These are phyloP conservation scores for Fusarium sp. DNA, from an alignment of 2,329 filamentous ascomycete species.

Conservation along the genomic window DNA sequence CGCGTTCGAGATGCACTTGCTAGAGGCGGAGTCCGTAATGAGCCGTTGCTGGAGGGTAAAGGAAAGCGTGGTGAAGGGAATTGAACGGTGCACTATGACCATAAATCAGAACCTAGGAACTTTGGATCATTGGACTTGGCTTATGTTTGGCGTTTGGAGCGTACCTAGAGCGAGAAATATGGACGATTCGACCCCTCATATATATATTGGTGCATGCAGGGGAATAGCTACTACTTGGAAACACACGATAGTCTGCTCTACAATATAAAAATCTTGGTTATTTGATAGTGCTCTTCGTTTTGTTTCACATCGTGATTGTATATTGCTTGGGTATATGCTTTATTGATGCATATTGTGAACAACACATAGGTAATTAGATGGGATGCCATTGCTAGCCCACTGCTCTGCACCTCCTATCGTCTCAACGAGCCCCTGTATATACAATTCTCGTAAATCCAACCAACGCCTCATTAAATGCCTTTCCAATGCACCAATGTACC, in stretches of 20 bases:
- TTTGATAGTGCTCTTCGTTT: not conserved
- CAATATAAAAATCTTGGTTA: not conserved
- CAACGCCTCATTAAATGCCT: slow-evolving; percentile 35
- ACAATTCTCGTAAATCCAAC: slow-evolving; percentile 22
- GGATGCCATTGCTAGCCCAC: not conserved
- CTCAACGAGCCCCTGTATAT: not conserved
- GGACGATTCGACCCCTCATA: not conserved
- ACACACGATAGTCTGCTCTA: not conserved
- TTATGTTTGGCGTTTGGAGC: slow-evolving; percentile 21
- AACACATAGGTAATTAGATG: not conserved
- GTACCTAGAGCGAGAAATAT: not conserved
- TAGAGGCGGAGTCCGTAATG: slow-evolving; percentile 54
- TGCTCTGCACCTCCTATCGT: not conserved
- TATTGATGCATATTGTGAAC: not conserved
- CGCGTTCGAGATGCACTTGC: slow-evolving; percentile 63
- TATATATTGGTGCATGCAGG: not conserved
- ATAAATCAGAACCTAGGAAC: not conserved
- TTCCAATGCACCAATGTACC: slow-evolving; percentile 30
- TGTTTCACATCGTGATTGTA: not conserved
- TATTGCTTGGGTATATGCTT: slow-evolving; percentile 1
- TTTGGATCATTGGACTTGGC: not conserved
- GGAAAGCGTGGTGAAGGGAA: not conserved
- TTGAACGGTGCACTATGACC: not conserved
- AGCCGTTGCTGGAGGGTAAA: slow-evolving; percentile 54
- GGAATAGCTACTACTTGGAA: not conserved